Evolutionary conservation across 2,329 filamentous ascomycete species (phyloP).

Genomic region (Lizonia empirigonia): DNA sequence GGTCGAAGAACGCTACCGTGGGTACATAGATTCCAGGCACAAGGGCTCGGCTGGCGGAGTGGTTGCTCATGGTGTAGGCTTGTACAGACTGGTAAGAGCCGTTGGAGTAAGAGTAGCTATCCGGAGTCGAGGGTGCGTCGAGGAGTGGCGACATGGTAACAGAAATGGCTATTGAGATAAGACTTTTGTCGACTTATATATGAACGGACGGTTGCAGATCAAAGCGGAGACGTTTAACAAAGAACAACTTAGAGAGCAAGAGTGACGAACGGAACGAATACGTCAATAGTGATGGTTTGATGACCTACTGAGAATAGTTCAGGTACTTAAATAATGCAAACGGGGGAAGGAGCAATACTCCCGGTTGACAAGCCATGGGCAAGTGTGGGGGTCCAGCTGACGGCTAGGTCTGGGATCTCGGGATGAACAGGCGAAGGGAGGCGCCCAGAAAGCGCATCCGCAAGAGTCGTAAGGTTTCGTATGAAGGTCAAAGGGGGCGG

Average conservation of each 20-base stretch:
- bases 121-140: constrained; percentile 46
- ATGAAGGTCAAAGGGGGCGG: constrained; percentile 43
- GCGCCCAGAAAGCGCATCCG: constrained; percentile 29
- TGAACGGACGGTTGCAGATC: constrained; percentile 28
- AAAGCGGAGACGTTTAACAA: constrained; percentile 41
- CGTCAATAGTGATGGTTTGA: constrained; percentile 41
- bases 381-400: constrained; percentile 50
- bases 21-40: constrained; percentile 53
- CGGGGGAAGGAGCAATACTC: constrained; percentile 27
- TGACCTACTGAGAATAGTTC: constrained; percentile 37
- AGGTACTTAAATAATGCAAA: constrained; percentile 47
- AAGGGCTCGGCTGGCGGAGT: constrained; percentile 47
- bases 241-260: constrained; percentile 25
- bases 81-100: constrained; percentile 44
- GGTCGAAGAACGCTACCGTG: constrained; percentile 53
- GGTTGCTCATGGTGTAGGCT: constrained; percentile 44
- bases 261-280: constrained; percentile 42
- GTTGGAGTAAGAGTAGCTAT: constrained; percentile 40
- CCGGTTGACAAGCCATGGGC: constrained; percentile 18
- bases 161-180: constrained; percentile 14
- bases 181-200: constrained; percentile 35
- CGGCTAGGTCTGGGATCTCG: constrained; percentile 38
- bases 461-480: constrained; percentile 34
- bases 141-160: constrained; percentile 48
- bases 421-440: constrained; percentile 40